A percentile compares a stretch with the other conserved stretches of the same genome.
Evolutionary conservation across 169 alveolate species (phyloP).

Genomic region (Eimeria maxima): DNA sequence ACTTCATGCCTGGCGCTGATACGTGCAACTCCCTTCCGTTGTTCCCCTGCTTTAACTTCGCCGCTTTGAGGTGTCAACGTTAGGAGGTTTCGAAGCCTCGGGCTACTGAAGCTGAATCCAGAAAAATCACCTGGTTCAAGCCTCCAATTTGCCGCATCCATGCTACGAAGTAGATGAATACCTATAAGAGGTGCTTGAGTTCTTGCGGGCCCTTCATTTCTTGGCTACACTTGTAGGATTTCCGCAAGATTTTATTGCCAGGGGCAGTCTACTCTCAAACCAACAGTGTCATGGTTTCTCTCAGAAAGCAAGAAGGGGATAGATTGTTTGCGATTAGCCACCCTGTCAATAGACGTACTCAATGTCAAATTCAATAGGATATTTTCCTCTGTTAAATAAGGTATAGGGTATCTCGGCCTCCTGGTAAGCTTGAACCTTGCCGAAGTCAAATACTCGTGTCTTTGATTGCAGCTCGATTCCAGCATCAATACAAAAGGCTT

Average conservation of each 20-base stretch:
- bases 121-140: not conserved
- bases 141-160: not conserved
- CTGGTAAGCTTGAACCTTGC: slow-evolving; percentile 95
- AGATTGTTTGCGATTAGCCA: not conserved
- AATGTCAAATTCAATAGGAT: slow-evolving; percentile 91
- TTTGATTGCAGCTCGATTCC: slow-evolving; percentile 91
- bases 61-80: slow-evolving; percentile 92
- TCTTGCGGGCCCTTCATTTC: not conserved
- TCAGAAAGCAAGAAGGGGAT: not conserved
- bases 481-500: slow-evolving; percentile 94
- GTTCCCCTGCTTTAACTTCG: slow-evolving; percentile 86
- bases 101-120: slow-evolving; percentile 57
- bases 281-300: not conserved
- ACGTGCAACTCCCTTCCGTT: slow-evolving; percentile 55
- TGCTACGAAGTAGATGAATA: not conserved
- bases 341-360: slow-evolving; percentile 57
- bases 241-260: not conserved
- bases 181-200: not conserved
- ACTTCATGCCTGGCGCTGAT: slow-evolving; percentile 87
- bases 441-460: slow-evolving; percentile 93
- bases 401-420: slow-evolving; percentile 91
- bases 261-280: not conserved
- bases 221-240: not conserved
- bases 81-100: slow-evolving; percentile 83
- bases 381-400: slow-evolving; percentile 93